Percentiles rank a stretch among this genome's conserved stretches.
Conservation (phyloP, 495 filamentous ascomycete species). For the Podospora didyma region DNA sequence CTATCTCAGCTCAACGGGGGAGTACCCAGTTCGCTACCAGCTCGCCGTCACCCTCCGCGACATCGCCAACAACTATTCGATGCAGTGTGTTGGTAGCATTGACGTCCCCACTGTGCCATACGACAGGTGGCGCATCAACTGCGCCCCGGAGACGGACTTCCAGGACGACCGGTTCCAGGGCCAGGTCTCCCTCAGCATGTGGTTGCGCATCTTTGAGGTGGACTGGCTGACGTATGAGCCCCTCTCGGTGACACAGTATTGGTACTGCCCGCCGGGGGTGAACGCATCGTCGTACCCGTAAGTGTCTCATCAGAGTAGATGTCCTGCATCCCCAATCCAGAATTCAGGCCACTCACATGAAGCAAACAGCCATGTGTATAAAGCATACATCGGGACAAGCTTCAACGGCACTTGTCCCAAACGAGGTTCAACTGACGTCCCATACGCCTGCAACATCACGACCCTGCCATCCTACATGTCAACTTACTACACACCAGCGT, state of each 20-base stretch:
- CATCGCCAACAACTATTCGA: conserved; percentile 2
- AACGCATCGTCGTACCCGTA: background rate
- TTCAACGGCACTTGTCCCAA: background rate
- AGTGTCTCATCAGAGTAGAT: too few relatives aligned
- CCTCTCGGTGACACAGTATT: background rate
- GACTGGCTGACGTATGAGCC: background rate
- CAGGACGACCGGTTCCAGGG: background rate
- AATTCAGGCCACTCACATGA: too few relatives aligned
- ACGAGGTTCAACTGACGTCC: background rate
- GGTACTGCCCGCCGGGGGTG: background rate
- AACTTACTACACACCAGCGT: background rate
- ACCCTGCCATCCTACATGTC: background rate
- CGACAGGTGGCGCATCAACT: background rate
- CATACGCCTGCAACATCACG: background rate
- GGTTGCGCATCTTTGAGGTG: background rate
- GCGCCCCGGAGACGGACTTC: background rate
- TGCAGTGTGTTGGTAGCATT: background rate
- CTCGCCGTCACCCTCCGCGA: conserved; percentile 4
- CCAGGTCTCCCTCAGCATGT: background rate
- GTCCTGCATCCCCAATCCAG: too few relatives aligned
- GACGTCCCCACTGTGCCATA: background rate
- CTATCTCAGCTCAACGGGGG: background rate
- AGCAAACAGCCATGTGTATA: too few relatives aligned
- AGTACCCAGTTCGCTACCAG: background rate
- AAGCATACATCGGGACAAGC: too few relatives aligned